A percentile compares a stretch with the other conserved stretches of the same genome.
These are phyloP conservation scores for Geoglossum glabrum DNA, from an alignment of 495 filamentous ascomycete species.

Conservation along the genomic window DNA sequence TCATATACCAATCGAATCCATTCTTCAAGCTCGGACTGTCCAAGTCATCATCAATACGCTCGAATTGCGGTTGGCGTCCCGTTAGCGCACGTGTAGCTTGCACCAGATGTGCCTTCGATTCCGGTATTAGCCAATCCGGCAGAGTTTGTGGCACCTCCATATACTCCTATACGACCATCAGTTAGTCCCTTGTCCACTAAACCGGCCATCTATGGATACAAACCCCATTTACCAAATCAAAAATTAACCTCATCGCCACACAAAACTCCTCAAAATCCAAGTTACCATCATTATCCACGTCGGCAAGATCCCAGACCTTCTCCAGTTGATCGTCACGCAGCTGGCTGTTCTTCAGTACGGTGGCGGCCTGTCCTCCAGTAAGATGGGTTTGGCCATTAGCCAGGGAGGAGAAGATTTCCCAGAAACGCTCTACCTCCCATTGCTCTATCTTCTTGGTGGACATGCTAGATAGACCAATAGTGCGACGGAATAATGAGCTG, in stretches of 20 bases:
- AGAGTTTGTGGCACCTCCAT: slow-evolving; percentile 60
- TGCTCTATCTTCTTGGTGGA: slow-evolving; percentile 72
- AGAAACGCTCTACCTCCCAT: slow-evolving; percentile 92
- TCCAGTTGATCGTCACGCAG: slow-evolving; percentile 89
- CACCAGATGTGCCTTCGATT: slow-evolving; percentile 89
- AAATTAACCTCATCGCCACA: slow-evolving; percentile 93
- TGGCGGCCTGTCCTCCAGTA: slow-evolving; percentile 77
- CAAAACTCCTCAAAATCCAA: slow-evolving; percentile 99
- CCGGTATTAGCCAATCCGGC: slow-evolving; percentile 91
- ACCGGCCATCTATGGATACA: slow-evolving; percentile 18
- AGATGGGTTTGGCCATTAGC: slow-evolving; percentile 65
- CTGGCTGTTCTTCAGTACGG: slow-evolving; percentile 87
- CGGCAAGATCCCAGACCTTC: slow-evolving; percentile 90
- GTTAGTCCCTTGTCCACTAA: background rate
- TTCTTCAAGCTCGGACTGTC: slow-evolving; percentile 72
- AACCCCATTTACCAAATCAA: slow-evolving; percentile 90
- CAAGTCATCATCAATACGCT: slow-evolving; percentile 50
- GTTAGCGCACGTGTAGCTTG: slow-evolving; percentile 70
- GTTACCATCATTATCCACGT: slow-evolving; percentile 91
- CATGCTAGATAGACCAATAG: slow-evolving; percentile 26
- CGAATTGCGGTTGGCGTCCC: slow-evolving; percentile 55
- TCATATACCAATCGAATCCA: slow-evolving; percentile 99
- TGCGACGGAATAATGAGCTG: too few relatives aligned
- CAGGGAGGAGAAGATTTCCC: slow-evolving; percentile 91
- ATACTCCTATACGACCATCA: slow-evolving; percentile 42